Base-by-base conservation (phyloP, 352 stramenopile species). In the Thraustochytrium striatum region DNA sequence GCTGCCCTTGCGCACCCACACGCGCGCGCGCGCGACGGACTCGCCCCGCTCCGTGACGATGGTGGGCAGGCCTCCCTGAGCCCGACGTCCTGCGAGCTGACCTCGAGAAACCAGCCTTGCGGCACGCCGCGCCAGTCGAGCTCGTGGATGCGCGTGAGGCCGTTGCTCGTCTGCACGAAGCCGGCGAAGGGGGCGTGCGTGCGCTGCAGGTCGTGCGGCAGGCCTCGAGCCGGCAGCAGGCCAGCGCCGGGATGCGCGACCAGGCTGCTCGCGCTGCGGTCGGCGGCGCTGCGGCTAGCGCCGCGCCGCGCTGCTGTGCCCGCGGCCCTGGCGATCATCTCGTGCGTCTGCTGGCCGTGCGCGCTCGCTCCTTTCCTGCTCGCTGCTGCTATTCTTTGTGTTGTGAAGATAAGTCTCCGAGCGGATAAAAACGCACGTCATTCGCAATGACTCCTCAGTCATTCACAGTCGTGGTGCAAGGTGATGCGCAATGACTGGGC, bases 1-100 rank as follows among this genome's bases (percentile, higher is more conserved):
- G 25, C 65, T 75, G 9, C 65, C 65, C 13, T 75, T 75, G 2
- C 52, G 43, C 19, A 75, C 65, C 65, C 65, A 75, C 21, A 75
- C 36, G 9, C 52, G 65, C 19, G 30, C 44, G 65, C 65, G 68
- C 32, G 65, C 58, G 32, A 75, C 5, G 32, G 30, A 43, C 1
- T 32, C 21, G 44, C 65, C 65, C 2, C 32, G 7, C 41, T 75
- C 65, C 3, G 65, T 75, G 25, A 75, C 65, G 32, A 75, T 19
- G 3, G 68, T 43, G n/a, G 65, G 50, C 16, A 75, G 39, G 32
- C 28, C 35, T 75, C 65, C 39, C 52, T 75, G 39, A 30, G 65
- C 9, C 65, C 52, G n/a, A 75, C 52, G 52, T 75, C 65, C 30
- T 50, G 65, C n/a, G 65, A 55, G 28, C 65, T 30, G 33, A 75